Evolutionary conservation across 371 early-diverging fungal genomes (phyloP), one percentile per base, ranked within the genome.

Genomic region (Funneliformis caledonium): DNA sequence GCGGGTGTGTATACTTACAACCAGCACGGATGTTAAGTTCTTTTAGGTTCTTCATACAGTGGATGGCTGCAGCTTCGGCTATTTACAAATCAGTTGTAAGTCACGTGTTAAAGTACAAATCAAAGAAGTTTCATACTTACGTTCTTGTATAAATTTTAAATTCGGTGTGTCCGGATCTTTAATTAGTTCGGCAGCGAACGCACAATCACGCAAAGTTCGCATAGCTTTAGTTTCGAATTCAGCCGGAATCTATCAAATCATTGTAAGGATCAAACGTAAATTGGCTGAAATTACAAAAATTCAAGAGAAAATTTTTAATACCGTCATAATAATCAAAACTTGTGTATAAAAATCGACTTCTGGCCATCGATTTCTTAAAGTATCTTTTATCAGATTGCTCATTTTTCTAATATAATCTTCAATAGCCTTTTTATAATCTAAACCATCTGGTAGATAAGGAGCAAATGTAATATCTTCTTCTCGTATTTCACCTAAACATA

Each of bases 21-120:
- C 11, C 12, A 45, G n/a, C 1, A 37, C 19, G 6, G 14, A 42
- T 14, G 19, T 7, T 37, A 67, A 47, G 48, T 67, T 77, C 78
- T 37, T 77, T 77, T 47, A 67, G 16, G 31, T 26, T 33, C 47
- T 31, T 60, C 48, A 77, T 62, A 48, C 78, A 77, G 31, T 77
- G 43, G 1, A 77, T 77, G 1, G 78, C 78, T 2, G 78, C 78
- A 31, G 78, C 78, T 67, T 77, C 78, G 50, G 78, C 78, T 77
- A 67, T 64, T 43, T 8, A 42, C 3, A 12, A 3, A 31, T 1
- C 4, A 26, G 37, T 37, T 37, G 3, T 37, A 37, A 37, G 37
- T 37, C 37, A 59, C 37, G 12, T 16, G n/a, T 43, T 33, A 1
- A 22, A 11, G 42, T n/a, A 37, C 22, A 6, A 26, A 61, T 11